A percentile compares a stretch with the other conserved stretches of the same genome.
Evolutionary conservation across 352 stramenopile species (phyloP).

Genomic region (Elongisporangium undulatum): DNA sequence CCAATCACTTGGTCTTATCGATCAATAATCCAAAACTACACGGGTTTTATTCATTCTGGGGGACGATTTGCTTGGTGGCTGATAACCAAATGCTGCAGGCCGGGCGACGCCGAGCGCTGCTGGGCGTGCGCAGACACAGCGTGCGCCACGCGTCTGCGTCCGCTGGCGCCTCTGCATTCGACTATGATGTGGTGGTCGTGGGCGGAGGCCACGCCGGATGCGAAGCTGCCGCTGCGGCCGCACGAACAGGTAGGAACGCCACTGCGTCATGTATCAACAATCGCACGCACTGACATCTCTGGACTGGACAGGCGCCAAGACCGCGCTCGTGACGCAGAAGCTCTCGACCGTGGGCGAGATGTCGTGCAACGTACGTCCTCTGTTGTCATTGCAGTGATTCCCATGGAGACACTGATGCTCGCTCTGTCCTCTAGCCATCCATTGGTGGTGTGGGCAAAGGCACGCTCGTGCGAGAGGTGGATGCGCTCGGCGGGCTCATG

Average conservation of each 20-base stretch:
- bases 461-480: conserved; percentile 97
- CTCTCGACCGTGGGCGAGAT: conserved; percentile 96
- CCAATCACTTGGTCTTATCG: no score
- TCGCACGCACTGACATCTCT: conserved; percentile 4
- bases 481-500: conserved; percentile 98
- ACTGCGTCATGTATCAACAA: not conserved
- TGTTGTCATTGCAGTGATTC: not conserved
- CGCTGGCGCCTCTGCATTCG: not conserved
- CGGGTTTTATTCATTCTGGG: not conserved
- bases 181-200: conserved; percentile 58
- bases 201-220: conserved; percentile 57
- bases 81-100: not conserved
- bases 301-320: conserved; percentile 80
- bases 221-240: conserved; percentile 48
- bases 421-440: conserved; percentile 63
- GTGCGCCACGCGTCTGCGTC: not conserved
- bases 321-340: conserved; percentile 94
- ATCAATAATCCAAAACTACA: not conserved
- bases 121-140: not conserved
- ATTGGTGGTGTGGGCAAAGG: conserved; percentile 99
- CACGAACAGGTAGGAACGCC: conserved; percentile 29
- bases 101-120: not conserved
- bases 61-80: not conserved
- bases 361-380: conserved; percentile 93
- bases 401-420: not conserved